phyloP scores from a whole-genome alignment of 345 rosid species.

The Arabis alpina region DNA sequence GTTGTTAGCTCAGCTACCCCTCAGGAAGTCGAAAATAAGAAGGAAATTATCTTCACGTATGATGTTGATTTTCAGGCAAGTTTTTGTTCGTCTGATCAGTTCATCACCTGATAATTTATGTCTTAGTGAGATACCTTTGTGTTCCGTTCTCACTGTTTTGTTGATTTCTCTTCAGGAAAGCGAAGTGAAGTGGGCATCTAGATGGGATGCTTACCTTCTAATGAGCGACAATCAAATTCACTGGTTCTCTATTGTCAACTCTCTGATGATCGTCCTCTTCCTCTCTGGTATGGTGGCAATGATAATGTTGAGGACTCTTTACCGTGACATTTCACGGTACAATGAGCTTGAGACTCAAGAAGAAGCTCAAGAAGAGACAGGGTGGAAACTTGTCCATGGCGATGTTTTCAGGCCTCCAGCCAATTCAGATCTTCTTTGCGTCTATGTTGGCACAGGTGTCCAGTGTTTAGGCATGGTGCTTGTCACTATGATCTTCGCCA shows the following conservation, averaged over 20 bases:
- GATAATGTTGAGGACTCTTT: slow-evolving; percentile 80
- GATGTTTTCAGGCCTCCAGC: slow-evolving; percentile 82
- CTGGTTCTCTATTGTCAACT: slow-evolving; percentile 84
- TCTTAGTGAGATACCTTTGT: not conserved
- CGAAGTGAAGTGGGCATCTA: slow-evolving; percentile 86
- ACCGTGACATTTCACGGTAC: slow-evolving; percentile 82
- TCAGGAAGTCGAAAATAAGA: slow-evolving; percentile 78
- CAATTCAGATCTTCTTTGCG: slow-evolving; percentile 67
- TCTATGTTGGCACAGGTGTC: slow-evolving; percentile 76
- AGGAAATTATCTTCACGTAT: slow-evolving; percentile 86
- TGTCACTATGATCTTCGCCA: slow-evolving; percentile 75
- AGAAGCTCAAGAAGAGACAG: slow-evolving; percentile 91
- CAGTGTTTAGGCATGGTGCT: slow-evolving; percentile 79
- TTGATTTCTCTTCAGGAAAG: slow-evolving; percentile 55
- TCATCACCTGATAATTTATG: not conserved
- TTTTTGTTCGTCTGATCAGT: slow-evolving; percentile 12
- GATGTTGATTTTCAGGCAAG: slow-evolving; percentile 89
- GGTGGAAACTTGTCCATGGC: slow-evolving; percentile 84
- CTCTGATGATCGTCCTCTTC: slow-evolving; percentile 82
- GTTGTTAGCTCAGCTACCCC: slow-evolving; percentile 86
- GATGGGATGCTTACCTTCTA: slow-evolving; percentile 88
- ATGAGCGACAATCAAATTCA: slow-evolving; percentile 84
- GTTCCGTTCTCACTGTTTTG: slow-evolving; percentile 23
- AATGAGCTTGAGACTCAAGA: slow-evolving; percentile 84
- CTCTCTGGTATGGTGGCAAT: slow-evolving; percentile 88